A percentile compares a stretch with the other conserved stretches of the same genome.
phyloP scores from a whole-genome alignment of 139 green algal species.

The Chlamydomonas incerta region DNA sequence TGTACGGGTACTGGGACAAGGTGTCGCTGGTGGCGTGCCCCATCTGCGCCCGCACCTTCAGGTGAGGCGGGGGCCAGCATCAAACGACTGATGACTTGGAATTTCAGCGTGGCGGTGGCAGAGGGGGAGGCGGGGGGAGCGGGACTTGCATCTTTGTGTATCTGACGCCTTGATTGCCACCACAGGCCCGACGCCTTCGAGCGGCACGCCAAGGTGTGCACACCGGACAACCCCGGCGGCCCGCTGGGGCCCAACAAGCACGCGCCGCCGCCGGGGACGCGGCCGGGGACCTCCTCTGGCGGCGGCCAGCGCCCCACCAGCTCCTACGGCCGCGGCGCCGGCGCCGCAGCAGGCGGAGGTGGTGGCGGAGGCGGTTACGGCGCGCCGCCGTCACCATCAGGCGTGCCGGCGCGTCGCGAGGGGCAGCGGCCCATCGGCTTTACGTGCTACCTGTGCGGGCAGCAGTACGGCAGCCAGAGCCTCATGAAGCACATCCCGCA shows the following conservation, averaged over 20 bases:
- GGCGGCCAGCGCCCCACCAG: no score
- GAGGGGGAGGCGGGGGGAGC: no score
- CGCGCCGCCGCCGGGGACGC: not conserved
- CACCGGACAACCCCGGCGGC: slow-evolving; percentile 57
- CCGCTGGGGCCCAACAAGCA: slow-evolving; percentile 57
- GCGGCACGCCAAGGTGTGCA: slow-evolving; percentile 61
- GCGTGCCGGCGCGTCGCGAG: not conserved
- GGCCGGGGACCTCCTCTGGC: no score
- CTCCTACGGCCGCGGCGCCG: not conserved
- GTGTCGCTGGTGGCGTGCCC: slow-evolving; percentile 50
- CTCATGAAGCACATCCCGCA: slow-evolving; percentile 68
- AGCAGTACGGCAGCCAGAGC: slow-evolving; percentile 57
- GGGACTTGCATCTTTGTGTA: no score
- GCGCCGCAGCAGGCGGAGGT: not conserved
- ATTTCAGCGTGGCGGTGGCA: no score
- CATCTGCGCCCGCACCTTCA: slow-evolving; percentile 60
- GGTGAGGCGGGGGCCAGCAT: slow-evolving; percentile 26
- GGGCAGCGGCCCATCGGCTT: slow-evolving; percentile 43
- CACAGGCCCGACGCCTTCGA: slow-evolving; percentile 57
- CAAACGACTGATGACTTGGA: no score
- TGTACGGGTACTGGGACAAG: slow-evolving; percentile 64
- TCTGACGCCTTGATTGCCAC: no score
- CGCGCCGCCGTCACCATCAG: not conserved
- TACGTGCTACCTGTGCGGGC: slow-evolving; percentile 66
- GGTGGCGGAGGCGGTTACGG: slow-evolving; percentile 2